phyloP scores from a whole-genome alignment of 441 rosid species.

The Mallotus japonicus region DNA sequence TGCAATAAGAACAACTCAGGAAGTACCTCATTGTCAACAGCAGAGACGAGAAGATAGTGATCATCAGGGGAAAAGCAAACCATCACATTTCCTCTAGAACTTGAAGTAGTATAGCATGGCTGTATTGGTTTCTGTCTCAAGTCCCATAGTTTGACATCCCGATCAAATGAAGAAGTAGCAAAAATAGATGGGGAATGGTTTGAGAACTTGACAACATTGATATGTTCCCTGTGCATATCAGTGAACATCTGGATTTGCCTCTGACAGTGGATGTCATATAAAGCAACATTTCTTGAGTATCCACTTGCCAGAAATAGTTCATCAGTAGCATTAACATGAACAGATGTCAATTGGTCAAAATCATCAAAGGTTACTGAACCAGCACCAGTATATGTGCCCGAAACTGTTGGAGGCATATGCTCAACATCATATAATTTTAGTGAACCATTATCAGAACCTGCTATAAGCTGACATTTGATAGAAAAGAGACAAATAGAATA shows the following conservation, averaged over 20 bases:
- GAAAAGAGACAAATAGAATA: conserved; percentile 14
- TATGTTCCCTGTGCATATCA: conserved; percentile 87
- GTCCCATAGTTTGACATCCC: conserved; percentile 90
- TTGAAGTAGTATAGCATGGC: conserved; percentile 80
- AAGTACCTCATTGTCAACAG: conserved; percentile 94
- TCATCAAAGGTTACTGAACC: conserved; percentile 70
- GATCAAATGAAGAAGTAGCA: conserved; percentile 94
- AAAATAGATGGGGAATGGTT: conserved; percentile 83
- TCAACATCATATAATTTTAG: conserved; percentile 67
- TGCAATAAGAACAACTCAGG: conserved; percentile 12
- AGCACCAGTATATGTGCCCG: conserved; percentile 31
- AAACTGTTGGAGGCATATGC: conserved; percentile 39
- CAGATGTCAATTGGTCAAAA: conserved; percentile 88
- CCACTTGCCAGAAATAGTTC: conserved; percentile 93
- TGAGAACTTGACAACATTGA: conserved; percentile 88
- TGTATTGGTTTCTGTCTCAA: conserved; percentile 71
- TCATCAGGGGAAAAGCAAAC: conserved; percentile 99
- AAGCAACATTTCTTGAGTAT: conserved; percentile 79
- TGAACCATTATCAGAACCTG: conserved; percentile 95
- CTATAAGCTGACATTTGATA: conserved; percentile 64
- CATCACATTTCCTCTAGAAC: conserved; percentile 94
- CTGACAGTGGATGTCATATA: conserved; percentile 77
- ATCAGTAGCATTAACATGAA: conserved; percentile 84
- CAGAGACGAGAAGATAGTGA: conserved; percentile 87
- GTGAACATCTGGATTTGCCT: conserved; percentile 69